Conservation (phyloP, 2,329 filamentous ascomycete species). For the Cladosporium colombiae region DNA sequence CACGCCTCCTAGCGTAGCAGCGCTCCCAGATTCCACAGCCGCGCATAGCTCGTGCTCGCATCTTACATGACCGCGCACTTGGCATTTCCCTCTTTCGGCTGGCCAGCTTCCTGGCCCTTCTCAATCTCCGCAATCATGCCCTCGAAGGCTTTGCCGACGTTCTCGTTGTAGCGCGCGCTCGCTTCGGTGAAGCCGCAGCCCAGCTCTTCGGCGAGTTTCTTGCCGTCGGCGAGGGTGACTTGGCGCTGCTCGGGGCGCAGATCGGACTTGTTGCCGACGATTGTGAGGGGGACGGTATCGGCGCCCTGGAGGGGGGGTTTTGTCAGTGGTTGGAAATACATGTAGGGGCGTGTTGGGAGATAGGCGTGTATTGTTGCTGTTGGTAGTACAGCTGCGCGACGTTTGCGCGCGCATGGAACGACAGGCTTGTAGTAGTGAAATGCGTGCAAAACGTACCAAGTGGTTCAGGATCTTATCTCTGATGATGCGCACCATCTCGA, state of each 20-base stretch:
- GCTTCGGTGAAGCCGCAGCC: constrained; percentile 94
- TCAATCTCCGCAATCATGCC: constrained; percentile 93
- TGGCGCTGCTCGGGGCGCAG: constrained; percentile 90
- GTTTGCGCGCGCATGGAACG: not conserved
- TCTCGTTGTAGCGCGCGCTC: constrained; percentile 89
- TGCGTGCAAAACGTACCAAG: constrained; percentile 60
- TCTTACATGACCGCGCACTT: constrained; percentile 85
- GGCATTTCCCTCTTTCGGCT: constrained; percentile 74
- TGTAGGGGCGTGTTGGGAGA: no score
- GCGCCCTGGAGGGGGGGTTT: constrained; percentile 64
- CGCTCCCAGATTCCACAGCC: not conserved
- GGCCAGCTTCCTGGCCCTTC: constrained; percentile 80
- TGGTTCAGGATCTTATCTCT: constrained; percentile 97
- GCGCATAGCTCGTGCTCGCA: not conserved
- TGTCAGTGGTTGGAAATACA: not conserved
- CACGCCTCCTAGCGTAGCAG: not conserved
- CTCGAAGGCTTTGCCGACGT: constrained; percentile 90
- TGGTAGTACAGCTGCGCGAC: not conserved
- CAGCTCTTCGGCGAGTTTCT: constrained; percentile 80
- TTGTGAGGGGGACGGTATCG: constrained; percentile 87
- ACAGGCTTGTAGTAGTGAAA: not conserved
- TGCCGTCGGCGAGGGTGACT: constrained; percentile 81
- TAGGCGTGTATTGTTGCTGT: no score
- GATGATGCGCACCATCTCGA: constrained; percentile 96
- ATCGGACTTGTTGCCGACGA: constrained; percentile 97